Percentiles rank a stretch among this genome's conserved stretches.
Evolutionary conservation across 352 stramenopile species (phyloP).

Genomic region (Pythium volutum): DNA sequence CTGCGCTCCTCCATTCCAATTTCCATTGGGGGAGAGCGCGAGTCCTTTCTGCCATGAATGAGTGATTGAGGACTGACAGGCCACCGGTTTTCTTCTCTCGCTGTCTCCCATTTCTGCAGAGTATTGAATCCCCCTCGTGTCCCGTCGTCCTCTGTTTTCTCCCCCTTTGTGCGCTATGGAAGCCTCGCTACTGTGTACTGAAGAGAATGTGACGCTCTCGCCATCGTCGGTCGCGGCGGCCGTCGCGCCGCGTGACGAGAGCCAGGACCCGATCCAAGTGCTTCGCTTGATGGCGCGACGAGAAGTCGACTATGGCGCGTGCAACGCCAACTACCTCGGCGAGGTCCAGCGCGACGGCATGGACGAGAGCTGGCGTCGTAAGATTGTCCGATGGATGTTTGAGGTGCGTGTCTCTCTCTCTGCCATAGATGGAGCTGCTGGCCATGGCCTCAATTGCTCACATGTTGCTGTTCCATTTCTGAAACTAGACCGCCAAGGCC

Average conservation of each 20-base stretch:
- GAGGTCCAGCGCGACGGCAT: constrained; percentile 41
- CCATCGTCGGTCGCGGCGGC: not conserved
- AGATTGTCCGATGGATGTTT: constrained; percentile 54
- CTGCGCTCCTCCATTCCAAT: not conserved
- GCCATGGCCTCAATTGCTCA: not conserved
- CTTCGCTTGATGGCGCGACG: constrained; percentile 28
- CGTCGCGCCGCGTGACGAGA: not conserved
- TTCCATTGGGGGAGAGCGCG: not conserved
- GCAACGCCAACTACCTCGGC: constrained; percentile 33
- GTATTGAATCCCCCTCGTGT: constrained; percentile 6
- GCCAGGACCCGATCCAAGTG: constrained; percentile 21
- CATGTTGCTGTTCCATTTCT: not conserved
- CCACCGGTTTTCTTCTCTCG: not conserved
- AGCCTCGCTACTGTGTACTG: constrained; percentile 30
- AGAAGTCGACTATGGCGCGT: constrained; percentile 22
- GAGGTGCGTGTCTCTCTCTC: constrained; percentile 24
- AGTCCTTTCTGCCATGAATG: not conserved
- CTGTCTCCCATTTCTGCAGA: constrained; percentile 1
- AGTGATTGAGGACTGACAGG: not conserved
- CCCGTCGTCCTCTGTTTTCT: not conserved
- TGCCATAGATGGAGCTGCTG: not conserved
- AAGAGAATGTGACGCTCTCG: constrained; percentile 26
- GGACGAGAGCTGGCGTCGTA: constrained; percentile 37
- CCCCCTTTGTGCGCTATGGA: constrained; percentile 17
- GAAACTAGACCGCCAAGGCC: constrained; percentile 47